Conservation (phyloP, 257 asterid genomes). For the Anisodus acutangulus region DNA sequence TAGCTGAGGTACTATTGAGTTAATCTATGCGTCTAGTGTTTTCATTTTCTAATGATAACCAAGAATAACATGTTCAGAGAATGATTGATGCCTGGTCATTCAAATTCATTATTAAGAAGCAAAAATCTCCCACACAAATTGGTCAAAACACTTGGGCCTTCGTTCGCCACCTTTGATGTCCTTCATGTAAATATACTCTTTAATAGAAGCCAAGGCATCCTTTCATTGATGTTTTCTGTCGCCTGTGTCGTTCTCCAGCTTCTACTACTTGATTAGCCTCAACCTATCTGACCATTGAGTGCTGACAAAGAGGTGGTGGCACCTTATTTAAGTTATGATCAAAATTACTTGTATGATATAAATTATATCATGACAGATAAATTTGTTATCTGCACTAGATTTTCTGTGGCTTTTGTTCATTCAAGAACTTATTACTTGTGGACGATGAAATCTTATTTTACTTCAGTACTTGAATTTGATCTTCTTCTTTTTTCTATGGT, state of each 20-base stretch:
- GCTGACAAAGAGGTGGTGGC: conserved; percentile 21
- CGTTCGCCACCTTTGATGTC: neutral
- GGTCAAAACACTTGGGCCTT: neutral
- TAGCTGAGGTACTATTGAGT: conserved; percentile 74
- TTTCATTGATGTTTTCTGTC: neutral
- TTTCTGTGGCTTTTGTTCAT: neutral
- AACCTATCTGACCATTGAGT: neutral
- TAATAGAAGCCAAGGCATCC: neutral
- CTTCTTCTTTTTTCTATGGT: neutral
- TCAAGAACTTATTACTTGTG: neutral
- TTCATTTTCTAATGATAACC: conserved; percentile 21
- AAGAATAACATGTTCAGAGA: neutral
- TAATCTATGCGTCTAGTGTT: conserved; percentile 32
- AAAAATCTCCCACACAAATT: conserved; percentile 10
- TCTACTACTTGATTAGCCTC: neutral
- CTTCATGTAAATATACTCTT: neutral
- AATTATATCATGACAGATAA: neutral
- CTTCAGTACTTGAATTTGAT: neutral
- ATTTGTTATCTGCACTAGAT: neutral
- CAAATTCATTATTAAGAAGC: conserved; percentile 5
- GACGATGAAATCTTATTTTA: neutral
- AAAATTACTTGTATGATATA: neutral
- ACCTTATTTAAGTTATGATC: neutral
- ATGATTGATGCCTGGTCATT: conserved; percentile 2
- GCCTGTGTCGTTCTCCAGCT: neutral